Evolutionary conservation across 768 basidiomycete species (phyloP), one percentile per base, ranked within the genome.

Genomic region (Kwoniella botswanensis): DNA sequence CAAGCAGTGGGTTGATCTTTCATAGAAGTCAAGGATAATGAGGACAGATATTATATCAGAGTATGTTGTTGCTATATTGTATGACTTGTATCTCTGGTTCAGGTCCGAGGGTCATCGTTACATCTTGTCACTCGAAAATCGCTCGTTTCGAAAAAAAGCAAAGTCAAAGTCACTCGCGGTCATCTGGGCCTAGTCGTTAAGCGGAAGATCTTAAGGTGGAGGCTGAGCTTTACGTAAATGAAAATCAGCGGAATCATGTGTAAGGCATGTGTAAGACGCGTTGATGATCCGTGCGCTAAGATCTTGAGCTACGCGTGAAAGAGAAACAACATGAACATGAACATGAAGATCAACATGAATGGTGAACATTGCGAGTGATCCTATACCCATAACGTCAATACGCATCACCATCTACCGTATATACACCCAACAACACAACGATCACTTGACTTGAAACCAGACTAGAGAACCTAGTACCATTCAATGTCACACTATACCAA

Each of bases 401-500:
- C 46, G 18, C 6, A 13, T 11, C 10, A 50, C 12, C 46, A 2
- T 7, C 46, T 50, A 50, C 10, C 12, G 46, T 13, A 50, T 50
- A 13, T 2, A 50, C 18, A 13, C 46, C 46, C 46, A 50, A 13
- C 12, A 15, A 50, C 46, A 50, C 18, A 50, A 18, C 18, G 4
- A 50, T 15, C 46, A 50, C 44, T 18, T 13, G 44, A 29, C 29
- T 29, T 29, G 29, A 29, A 29, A 29, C 29, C 29, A 29, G 29
- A 29, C 29, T 29, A 29, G 29, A 29, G 29, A 2, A 29, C 29
- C 29, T 29, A 29, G 29, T 4, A 29, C 29, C 29, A 29, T 29
- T 29, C 35, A 35, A 70, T 70, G 68, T 70, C 68, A 1, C 68
- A 70, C 57, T 70, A 70, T 17, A 57, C 63, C 55, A 70, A 70